Percentiles rank a stretch among this genome's conserved stretches.
Evolutionary conservation across 2,329 filamentous ascomycete species (phyloP).

Genomic region (Tolypocladium sp.): DNA sequence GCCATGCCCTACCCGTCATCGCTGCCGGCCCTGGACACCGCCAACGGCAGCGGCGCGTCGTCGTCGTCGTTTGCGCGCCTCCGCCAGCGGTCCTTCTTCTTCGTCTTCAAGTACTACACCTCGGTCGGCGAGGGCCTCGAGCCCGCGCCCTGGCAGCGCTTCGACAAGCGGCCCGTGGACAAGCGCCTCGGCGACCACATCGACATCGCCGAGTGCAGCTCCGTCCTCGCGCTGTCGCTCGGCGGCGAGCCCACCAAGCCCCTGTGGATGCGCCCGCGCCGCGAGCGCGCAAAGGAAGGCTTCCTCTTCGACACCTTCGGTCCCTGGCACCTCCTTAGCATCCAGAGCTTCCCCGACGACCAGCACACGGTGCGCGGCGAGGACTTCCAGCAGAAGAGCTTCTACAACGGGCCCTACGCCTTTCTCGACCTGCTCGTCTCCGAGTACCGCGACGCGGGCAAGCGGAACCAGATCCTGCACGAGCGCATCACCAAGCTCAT

Average conservation of each 20-base stretch:
- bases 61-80: constrained; percentile 20
- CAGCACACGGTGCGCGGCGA: constrained; percentile 45
- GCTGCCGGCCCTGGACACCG: constrained; percentile 4
- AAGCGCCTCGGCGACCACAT: constrained; percentile 38
- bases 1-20: constrained; percentile 8
- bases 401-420: constrained; percentile 51
- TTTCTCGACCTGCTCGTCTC: constrained; percentile 49
- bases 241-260: constrained; percentile 40
- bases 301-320: constrained; percentile 49
- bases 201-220: constrained; percentile 49
- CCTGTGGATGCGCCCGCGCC: constrained; percentile 37
- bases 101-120: constrained; percentile 58
- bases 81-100: constrained; percentile 49
- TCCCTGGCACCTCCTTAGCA: constrained; percentile 49
- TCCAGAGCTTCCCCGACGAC: constrained; percentile 52
- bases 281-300: constrained; percentile 38
- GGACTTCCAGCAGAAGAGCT: constrained; percentile 41
- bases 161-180: constrained; percentile 35
- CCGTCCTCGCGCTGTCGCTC: constrained; percentile 48
- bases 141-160: constrained; percentile 51
- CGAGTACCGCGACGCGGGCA: constrained; percentile 52
- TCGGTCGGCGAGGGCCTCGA: constrained; percentile 44
- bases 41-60: constrained; percentile 6
- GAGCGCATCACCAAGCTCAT: constrained; percentile 48
- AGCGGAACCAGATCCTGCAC: constrained; percentile 48